Evolutionary conservation across 169 alveolate species (phyloP).

Genomic region (Cryptosporidium muris): DNA sequence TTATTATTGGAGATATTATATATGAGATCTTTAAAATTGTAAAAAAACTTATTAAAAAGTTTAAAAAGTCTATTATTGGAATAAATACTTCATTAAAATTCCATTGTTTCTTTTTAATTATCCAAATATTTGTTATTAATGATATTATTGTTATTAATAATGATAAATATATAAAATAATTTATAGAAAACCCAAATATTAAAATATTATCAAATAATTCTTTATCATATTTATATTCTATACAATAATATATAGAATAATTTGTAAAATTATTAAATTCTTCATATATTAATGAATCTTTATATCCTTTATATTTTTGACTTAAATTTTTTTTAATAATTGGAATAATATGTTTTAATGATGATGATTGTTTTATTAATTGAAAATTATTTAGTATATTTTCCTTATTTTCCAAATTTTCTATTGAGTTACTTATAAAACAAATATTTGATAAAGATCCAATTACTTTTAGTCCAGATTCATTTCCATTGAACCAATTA

Average conservation of each 20-base stretch:
- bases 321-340: too few species aligned
- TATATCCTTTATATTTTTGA: too few species aligned
- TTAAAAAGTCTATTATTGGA: conserved; percentile 29
- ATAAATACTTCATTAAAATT: conserved; percentile 10
- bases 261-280: too few species aligned
- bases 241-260: too few species aligned
- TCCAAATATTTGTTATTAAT: not conserved
- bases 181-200: too few species aligned
- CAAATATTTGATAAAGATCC: conserved; percentile 30
- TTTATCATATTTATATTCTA: too few species aligned
- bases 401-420: too few species aligned
- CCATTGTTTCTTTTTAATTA: conserved; percentile 52
- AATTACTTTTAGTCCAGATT: not conserved
- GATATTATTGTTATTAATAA: conserved; percentile 17
- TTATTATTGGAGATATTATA: conserved; percentile 22
- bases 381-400: too few species aligned
- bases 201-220: too few species aligned
- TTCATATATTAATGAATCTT: too few species aligned
- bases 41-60: conserved; percentile 8
- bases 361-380: too few species aligned
- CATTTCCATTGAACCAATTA: conserved; percentile 37
- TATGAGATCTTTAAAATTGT: conserved; percentile 16
- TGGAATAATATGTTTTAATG: too few species aligned
- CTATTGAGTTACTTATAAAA: not conserved
- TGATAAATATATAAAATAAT: conserved; percentile 2